Base-by-base conservation (phyloP, 768 basidiomycete species). In the Suillus subluteus region DNA sequence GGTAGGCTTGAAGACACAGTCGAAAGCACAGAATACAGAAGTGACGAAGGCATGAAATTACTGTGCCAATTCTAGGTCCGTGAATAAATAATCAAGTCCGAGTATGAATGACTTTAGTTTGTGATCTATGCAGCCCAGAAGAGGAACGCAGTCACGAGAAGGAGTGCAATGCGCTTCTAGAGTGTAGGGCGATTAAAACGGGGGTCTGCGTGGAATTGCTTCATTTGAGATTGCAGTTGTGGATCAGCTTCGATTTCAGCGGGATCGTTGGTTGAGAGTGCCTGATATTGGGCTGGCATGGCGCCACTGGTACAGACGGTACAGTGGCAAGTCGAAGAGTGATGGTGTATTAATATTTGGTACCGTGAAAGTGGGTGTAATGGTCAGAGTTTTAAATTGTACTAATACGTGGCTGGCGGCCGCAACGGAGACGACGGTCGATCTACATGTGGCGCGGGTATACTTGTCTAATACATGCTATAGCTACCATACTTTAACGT, bases 51-150 rank as follows among this genome's bases (percentile, higher is more conserved):
- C 9, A 26, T 4, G 5, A 41, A 9, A 26, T 18, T 18, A 2
- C 15, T 18, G 23, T 3, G 38, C 23, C 11, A 26, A 41, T 21
- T 18, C 38, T 26, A 26, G 23, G 26, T 26, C 23, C 16, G 26
- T 26, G 9, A 12, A 11, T 32, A 32, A 8, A 21, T 6, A 18
- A 9, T 26, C 38, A 11, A 41, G 23, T 41, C 23, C 58, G 40
- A 9, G 91, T 88, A 72, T 91, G 82, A 12, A 92, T 75, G 46
- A 91, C 72, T 55, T 87, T 77, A 11, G 86, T 78, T 67, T 81
- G 71, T 65, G 67, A 48, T 72, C 43, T 58, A 5, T 74, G 55
- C 80, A 9, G 84, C 62, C 84, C 82, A 87, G 63, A 85, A 80
- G 62, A 86, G 69, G 11, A 82, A 62, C 3, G 80, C 66, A 35